phyloP scores from a whole-genome alignment of 768 basidiomycete genomes.

The Amylocystis lapponica region DNA sequence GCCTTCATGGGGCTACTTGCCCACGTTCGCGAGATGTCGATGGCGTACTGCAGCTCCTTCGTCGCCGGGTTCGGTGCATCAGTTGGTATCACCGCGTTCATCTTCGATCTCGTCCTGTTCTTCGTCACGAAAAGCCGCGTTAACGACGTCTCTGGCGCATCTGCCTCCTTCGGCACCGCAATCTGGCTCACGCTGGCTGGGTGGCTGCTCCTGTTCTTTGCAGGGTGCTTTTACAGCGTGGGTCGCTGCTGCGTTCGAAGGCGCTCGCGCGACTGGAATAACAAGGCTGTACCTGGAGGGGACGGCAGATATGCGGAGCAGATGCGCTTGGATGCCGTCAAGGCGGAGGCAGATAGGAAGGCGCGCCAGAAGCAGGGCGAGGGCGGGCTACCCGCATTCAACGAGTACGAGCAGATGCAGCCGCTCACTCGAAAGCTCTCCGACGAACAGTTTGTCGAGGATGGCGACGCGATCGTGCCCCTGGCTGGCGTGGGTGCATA shows the following conservation, averaged over 20 bases:
- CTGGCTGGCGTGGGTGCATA: conserved; percentile 21
- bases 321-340: conserved; percentile 78
- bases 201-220: conserved; percentile 83
- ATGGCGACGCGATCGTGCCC: conserved; percentile 24
- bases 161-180: conserved; percentile 78
- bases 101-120: conserved; percentile 90
- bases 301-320: conserved; percentile 47
- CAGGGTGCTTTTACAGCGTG: conserved; percentile 80
- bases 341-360: conserved; percentile 82
- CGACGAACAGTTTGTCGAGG: conserved; percentile 54
- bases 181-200: conserved; percentile 90
- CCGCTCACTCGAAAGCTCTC: conserved; percentile 60
- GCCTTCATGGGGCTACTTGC: conserved; percentile 83
- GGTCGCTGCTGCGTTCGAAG: conserved; percentile 81
- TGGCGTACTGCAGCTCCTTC: conserved; percentile 77
- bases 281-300: conserved; percentile 25
- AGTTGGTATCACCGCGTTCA: conserved; percentile 79
- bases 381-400: conserved; percentile 69
- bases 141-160: conserved; percentile 63
- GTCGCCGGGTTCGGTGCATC: conserved; percentile 77
- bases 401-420: conserved; percentile 53
- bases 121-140: conserved; percentile 85
- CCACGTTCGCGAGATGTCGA: conserved; percentile 81
- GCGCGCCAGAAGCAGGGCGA: conserved; percentile 55
- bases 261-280: conserved; percentile 37